Percentiles rank a stretch among this genome's conserved stretches.
phyloP scores from a whole-genome alignment of 352 stramenopile species.

The Globisporangium cystogenes region DNA sequence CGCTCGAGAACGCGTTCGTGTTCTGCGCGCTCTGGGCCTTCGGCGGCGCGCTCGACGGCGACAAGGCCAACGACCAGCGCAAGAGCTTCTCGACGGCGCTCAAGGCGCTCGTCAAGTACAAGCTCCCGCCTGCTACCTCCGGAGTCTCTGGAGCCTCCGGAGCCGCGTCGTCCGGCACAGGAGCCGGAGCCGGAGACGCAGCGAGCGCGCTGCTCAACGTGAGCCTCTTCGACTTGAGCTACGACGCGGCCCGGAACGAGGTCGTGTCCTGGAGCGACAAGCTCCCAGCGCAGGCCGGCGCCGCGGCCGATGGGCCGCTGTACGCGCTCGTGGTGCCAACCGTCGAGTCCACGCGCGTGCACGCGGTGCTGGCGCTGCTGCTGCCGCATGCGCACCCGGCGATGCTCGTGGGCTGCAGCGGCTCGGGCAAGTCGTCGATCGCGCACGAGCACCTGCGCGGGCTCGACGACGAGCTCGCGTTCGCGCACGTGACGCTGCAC shows the following conservation, averaged over 20 bases:
- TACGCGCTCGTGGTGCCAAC: slow-evolving; percentile 72
- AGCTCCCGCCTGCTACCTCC: slow-evolving; percentile 18
- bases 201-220: slow-evolving; percentile 3
- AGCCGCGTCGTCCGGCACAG: not conserved
- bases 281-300: slow-evolving; percentile 22
- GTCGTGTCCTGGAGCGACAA: slow-evolving; percentile 75
- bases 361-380: slow-evolving; percentile 58
- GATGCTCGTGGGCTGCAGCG: slow-evolving; percentile 76
- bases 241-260: slow-evolving; percentile 69
- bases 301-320: slow-evolving; percentile 40
- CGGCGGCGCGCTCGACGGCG: slow-evolving; percentile 89
- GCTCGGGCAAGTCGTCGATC: slow-evolving; percentile 83
- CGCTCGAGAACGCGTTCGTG: slow-evolving; percentile 94
- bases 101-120: slow-evolving; percentile 74
- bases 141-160: not conserved
- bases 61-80: slow-evolving; percentile 63
- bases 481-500: slow-evolving; percentile 70
- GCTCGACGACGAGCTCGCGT: slow-evolving; percentile 52
- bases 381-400: slow-evolving; percentile 39
- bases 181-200: not conserved
- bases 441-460: slow-evolving; percentile 67
- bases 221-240: slow-evolving; percentile 78
- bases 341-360: slow-evolving; percentile 62
- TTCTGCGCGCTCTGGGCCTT: slow-evolving; percentile 96
- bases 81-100: slow-evolving; percentile 52